Conservation (phyloP, 768 basidiomycete species). For the Suillus subaureus region DNA sequence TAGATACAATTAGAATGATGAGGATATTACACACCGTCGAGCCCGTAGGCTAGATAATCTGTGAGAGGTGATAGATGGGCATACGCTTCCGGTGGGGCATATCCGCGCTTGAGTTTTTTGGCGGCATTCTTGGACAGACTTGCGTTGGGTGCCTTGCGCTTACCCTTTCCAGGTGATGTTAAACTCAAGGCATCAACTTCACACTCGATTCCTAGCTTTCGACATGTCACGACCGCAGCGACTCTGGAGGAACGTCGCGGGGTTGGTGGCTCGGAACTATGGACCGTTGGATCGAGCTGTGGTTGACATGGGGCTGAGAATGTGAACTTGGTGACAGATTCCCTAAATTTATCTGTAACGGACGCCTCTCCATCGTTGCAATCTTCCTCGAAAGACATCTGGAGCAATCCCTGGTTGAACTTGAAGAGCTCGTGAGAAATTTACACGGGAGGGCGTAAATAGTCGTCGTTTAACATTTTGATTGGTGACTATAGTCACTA, state of each 20-base stretch:
- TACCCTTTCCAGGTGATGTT: not conserved
- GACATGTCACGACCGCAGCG: not conserved
- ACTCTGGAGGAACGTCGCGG: not conserved
- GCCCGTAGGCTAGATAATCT: slow-evolving; percentile 52
- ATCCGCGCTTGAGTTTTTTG: slow-evolving; percentile 43
- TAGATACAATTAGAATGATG: not conserved
- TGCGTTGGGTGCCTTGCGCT: not conserved
- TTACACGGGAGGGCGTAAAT: not conserved
- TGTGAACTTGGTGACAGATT: not conserved
- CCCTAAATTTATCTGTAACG: not conserved
- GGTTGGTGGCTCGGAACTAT: not conserved
- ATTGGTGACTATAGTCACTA: too few relatives aligned
- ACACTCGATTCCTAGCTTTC: not conserved
- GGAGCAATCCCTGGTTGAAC: not conserved
- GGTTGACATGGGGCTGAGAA: not conserved
- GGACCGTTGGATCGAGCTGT: not conserved
- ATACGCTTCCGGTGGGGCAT: slow-evolving; percentile 54
- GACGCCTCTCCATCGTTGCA: not conserved
- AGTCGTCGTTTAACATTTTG: not conserved
- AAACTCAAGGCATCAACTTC: not conserved
- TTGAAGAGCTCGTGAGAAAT: not conserved
- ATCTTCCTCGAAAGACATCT: slow-evolving; percentile 1
- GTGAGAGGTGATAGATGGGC: slow-evolving; percentile 51
- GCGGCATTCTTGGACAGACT: not conserved
- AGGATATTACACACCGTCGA: slow-evolving; percentile 52